These are phyloP conservation scores for Prototheca wickerhamii DNA, from an alignment of 163 green algal genomes.

Conservation along the genomic window DNA sequence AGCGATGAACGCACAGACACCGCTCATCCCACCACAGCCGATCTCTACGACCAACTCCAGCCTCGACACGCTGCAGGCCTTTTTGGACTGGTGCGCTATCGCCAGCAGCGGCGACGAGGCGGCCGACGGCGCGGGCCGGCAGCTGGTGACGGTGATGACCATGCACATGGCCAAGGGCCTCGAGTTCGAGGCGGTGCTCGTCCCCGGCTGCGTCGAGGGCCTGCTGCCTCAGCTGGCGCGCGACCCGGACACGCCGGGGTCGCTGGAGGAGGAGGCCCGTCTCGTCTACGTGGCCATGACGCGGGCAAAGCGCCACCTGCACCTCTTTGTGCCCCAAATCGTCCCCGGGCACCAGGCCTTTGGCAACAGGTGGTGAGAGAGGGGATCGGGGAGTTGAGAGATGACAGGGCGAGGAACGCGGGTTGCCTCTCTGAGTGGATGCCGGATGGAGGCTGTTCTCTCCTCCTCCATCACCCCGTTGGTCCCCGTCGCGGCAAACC, in stretches of 20 bases:
- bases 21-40: too few species aligned
- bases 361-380: too few species aligned
- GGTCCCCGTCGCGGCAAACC: neutral
- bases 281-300: constrained; percentile 29
- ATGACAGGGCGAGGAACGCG: too few species aligned
- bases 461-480: too few species aligned
- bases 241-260: neutral
- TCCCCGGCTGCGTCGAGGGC: constrained; percentile 21
- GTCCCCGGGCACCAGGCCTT: neutral
- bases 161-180: constrained; percentile 50
- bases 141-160: constrained; percentile 37
- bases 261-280: constrained; percentile 7
- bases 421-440: too few species aligned
- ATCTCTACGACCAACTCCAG: too few species aligned
- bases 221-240: neutral
- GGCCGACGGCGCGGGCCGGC: neutral
- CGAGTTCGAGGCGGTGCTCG: constrained; percentile 43
- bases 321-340: neutral
- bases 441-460: too few species aligned
- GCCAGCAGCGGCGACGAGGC: constrained; percentile 24
- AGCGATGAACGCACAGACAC: too few species aligned
- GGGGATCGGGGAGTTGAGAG: too few species aligned
- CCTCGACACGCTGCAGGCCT: constrained; percentile 12
- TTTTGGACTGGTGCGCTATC: constrained; percentile 35
- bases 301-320: constrained; percentile 22